These are phyloP conservation scores for Capsella bursapastoris DNA, from an alignment of 345 rosid species.

Conservation along the genomic window DNA sequence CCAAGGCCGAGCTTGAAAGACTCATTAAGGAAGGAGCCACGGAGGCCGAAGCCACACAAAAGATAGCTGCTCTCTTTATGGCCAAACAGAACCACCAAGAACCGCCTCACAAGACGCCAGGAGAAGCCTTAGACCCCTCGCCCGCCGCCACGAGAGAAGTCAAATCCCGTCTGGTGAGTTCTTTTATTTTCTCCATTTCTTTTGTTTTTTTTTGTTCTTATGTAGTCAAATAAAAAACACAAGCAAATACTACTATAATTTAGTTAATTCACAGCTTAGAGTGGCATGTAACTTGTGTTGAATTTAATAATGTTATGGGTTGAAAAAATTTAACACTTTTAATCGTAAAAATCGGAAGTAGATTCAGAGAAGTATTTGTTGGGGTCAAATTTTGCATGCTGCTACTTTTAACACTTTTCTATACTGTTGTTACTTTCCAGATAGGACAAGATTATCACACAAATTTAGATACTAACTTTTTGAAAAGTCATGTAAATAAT, in stretches of 20 bases:
- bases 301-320: not conserved
- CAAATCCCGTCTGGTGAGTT: constrained; percentile 63
- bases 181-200: not conserved
- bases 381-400: constrained; percentile 40
- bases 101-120: constrained; percentile 21
- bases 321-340: constrained; percentile 10
- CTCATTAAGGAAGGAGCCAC: constrained; percentile 67
- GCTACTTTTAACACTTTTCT: constrained; percentile 31
- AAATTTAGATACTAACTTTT: not conserved
- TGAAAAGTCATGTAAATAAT: not conserved
- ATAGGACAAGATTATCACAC: not conserved
- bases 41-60: constrained; percentile 67
- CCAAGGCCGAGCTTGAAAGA: constrained; percentile 72
- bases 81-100: constrained; percentile 31
- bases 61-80: constrained; percentile 47
- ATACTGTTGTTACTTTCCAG: not conserved
- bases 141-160: constrained; percentile 36
- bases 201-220: too few species aligned
- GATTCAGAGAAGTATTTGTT: not conserved
- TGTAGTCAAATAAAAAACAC: too few species aligned
- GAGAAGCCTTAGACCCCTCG: not conserved
- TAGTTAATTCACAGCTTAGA: not conserved
- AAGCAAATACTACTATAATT: too few species aligned
- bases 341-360: constrained; percentile 5
- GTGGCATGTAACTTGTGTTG: constrained; percentile 2